A percentile compares a stretch with the other conserved stretches of the same genome.
These are phyloP conservation scores for Podospora didyma DNA, from an alignment of 495 filamentous ascomycete species.

Conservation along the genomic window DNA sequence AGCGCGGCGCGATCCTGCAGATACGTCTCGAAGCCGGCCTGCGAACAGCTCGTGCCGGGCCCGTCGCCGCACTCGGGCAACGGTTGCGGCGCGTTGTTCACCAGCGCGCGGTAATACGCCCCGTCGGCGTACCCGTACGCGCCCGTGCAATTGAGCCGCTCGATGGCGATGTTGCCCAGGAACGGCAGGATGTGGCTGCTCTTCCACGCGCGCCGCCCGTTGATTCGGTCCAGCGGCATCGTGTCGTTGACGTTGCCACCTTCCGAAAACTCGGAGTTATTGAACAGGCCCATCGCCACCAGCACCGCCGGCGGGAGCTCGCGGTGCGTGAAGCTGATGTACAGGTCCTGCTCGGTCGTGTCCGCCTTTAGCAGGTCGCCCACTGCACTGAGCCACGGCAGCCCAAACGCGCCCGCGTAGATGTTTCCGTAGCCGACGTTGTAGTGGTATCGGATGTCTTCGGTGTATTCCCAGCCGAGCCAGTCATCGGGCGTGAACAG, in stretches of 20 bases:
- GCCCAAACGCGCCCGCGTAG: constrained; percentile 38
- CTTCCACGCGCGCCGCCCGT: constrained; percentile 43
- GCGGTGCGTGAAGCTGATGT: constrained; percentile 48
- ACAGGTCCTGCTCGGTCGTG: constrained; percentile 36
- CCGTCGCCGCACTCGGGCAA: constrained; percentile 32
- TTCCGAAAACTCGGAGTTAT: constrained; percentile 39
- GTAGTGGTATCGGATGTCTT: constrained; percentile 45
- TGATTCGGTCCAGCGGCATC: constrained; percentile 45
- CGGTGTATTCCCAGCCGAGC: constrained; percentile 46
- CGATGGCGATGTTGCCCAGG: constrained; percentile 39
- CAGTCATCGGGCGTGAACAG: constrained; percentile 47
- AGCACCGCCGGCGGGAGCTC: constrained; percentile 45
- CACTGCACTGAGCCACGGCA: constrained; percentile 46
- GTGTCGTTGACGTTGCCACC: constrained; percentile 41
- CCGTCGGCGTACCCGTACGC: constrained; percentile 32
- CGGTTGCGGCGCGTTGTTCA: constrained; percentile 34
- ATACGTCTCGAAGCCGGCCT: constrained; percentile 25
- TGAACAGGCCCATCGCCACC: constrained; percentile 47
- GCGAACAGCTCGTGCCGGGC: constrained; percentile 33
- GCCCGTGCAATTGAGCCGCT: constrained; percentile 36
- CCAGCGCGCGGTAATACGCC: constrained; percentile 33
- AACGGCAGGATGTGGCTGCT: constrained; percentile 42
- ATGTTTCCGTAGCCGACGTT: constrained; percentile 45
- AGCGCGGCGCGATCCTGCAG: constrained; percentile 25
- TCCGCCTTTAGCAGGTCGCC: constrained; percentile 28